Percentiles rank a stretch among this genome's conserved stretches.
phyloP scores from a whole-genome alignment of 352 stramenopile species.

The Globisporangium middletonii region DNA sequence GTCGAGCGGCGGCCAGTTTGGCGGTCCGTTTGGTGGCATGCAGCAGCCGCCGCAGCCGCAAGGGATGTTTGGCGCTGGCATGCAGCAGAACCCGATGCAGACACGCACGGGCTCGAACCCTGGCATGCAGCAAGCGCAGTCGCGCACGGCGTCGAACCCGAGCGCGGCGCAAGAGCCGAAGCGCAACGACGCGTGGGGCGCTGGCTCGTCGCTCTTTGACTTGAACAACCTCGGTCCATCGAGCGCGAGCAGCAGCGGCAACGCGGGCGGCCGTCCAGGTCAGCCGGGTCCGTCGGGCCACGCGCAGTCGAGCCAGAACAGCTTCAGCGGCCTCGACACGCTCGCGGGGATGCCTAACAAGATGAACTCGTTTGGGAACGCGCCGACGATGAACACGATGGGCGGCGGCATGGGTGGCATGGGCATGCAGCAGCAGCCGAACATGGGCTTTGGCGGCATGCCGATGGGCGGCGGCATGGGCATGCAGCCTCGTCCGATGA shows the following conservation, averaged over 20 bases:
- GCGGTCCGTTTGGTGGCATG: slow-evolving; percentile 39
- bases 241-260: slow-evolving; percentile 7
- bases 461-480: slow-evolving; percentile 26
- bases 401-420: slow-evolving; percentile 40
- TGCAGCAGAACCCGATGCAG: slow-evolving; percentile 26
- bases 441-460: slow-evolving; percentile 20
- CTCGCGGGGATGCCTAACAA: slow-evolving; percentile 76
- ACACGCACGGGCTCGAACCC: slow-evolving; percentile 41
- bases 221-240: slow-evolving; percentile 64
- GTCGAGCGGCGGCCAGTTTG: slow-evolving; percentile 30
- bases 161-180: slow-evolving; percentile 33
- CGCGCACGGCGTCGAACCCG: slow-evolving; percentile 22
- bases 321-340: slow-evolving; percentile 78
- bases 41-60: slow-evolving; percentile 22
- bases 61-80: slow-evolving; percentile 21
- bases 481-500: slow-evolving; percentile 16
- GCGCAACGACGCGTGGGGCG: slow-evolving; percentile 73
- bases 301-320: slow-evolving; percentile 55
- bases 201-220: slow-evolving; percentile 71
- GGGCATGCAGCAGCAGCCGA: slow-evolving; percentile 25
- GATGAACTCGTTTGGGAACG: slow-evolving; percentile 34
- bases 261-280: slow-evolving; percentile 20
- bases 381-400: slow-evolving; percentile 46
- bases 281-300: slow-evolving; percentile 14
- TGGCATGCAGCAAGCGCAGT: slow-evolving; percentile 13